Conservation (phyloP, 352 stramenopile genomes). For the Phytopythium aichiense region DNA sequence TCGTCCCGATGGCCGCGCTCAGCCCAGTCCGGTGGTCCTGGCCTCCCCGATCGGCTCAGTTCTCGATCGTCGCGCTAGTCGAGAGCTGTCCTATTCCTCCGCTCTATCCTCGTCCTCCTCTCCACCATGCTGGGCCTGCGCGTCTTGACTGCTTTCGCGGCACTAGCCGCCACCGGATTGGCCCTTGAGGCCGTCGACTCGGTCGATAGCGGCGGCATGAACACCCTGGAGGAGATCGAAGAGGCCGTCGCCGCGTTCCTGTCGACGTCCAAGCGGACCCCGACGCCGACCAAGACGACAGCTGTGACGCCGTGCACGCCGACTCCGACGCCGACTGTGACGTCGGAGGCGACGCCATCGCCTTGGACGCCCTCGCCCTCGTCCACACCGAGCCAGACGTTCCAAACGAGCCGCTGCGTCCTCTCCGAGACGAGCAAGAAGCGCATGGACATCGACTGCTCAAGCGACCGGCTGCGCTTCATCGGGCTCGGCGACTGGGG, state of each 20-base stretch:
- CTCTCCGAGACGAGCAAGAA: not conserved
- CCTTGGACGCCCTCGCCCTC: not conserved
- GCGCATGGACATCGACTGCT: constrained; percentile 7
- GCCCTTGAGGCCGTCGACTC: not conserved
- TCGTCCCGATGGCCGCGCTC: not conserved
- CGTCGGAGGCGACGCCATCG: not conserved
- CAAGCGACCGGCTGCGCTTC: constrained; percentile 24
- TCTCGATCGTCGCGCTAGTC: not conserved
- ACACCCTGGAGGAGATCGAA: constrained; percentile 2
- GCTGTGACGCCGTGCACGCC: too few species aligned
- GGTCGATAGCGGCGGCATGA: constrained; percentile 1
- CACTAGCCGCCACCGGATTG: not conserved
- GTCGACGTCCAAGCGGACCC: not conserved
- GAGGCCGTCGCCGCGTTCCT: not conserved
- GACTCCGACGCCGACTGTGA: not conserved
- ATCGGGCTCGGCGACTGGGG: constrained; percentile 35
- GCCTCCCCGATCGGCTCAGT: not conserved
- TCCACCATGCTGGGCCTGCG: not conserved
- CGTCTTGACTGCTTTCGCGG: not conserved
- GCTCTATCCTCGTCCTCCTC: not conserved
- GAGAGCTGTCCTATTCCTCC: not conserved
- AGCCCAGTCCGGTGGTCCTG: not conserved
- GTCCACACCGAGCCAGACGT: constrained; percentile 1
- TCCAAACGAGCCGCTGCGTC: constrained; percentile 1
- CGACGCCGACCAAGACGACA: not conserved